Evolutionary conservation across 805 yeast genomes (phyloP).

Genomic region (Wickerhamomyces sydowiorum): DNA sequence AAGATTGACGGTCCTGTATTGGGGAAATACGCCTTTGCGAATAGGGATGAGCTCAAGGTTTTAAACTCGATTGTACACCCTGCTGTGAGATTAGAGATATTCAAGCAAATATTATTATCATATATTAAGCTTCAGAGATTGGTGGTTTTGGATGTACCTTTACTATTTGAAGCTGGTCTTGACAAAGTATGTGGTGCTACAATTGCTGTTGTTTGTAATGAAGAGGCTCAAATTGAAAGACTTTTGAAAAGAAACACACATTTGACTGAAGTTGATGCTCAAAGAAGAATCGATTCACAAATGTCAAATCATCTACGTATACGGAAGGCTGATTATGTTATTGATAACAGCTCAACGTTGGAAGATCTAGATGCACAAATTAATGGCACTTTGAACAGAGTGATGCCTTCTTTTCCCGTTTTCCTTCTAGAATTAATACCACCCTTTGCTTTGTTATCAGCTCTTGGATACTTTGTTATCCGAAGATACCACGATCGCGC

Average conservation of each 20-base stretch:
- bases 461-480: not conserved
- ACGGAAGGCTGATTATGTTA: slow-evolving; percentile 53
- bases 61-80: slow-evolving; percentile 85
- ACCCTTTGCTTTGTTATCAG: slow-evolving; percentile 29
- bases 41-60: slow-evolving; percentile 47
- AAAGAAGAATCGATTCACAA: slow-evolving; percentile 69
- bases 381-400: slow-evolving; percentile 29
- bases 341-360: slow-evolving; percentile 53
- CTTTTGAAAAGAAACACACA: slow-evolving; percentile 63
- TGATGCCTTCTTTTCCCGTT: slow-evolving; percentile 32
- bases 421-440: slow-evolving; percentile 33
- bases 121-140: slow-evolving; percentile 55
- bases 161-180: slow-evolving; percentile 76
- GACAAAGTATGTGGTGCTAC: slow-evolving; percentile 66
- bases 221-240: slow-evolving; percentile 55
- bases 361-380: slow-evolving; percentile 39
- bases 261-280: slow-evolving; percentile 59
- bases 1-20: slow-evolving; percentile 64
- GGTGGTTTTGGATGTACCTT: slow-evolving; percentile 84
- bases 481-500: not conserved
- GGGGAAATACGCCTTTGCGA: slow-evolving; percentile 74
- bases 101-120: slow-evolving; percentile 44
- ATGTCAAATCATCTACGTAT: slow-evolving; percentile 58
- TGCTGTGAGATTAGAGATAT: slow-evolving; percentile 62
- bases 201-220: slow-evolving; percentile 60